These are phyloP conservation scores for Pichia sp. DNA, from an alignment of 1,139 yeast genomes.

Conservation along the genomic window DNA sequence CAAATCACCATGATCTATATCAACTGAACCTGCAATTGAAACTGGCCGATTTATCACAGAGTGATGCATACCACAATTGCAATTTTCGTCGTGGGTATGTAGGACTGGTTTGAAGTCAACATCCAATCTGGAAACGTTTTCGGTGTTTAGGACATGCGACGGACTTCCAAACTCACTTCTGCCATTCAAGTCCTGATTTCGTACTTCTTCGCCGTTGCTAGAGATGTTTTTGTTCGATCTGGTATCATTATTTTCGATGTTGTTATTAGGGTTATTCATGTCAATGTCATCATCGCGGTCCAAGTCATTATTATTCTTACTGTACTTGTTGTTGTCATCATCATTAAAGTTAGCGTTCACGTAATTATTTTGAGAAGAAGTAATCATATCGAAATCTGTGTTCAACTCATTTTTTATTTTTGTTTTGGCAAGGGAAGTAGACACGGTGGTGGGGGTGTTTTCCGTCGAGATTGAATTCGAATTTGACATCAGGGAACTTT, in stretches of 20 bases:
- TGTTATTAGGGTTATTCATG: background rate
- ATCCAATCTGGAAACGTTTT: slow-evolving; percentile 5
- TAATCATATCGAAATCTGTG: background rate
- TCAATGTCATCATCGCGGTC: background rate
- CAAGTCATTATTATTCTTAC: background rate
- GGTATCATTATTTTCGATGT: background rate
- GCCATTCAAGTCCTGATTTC: background rate
- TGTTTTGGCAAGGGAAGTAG: background rate
- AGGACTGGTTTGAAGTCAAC: slow-evolving; percentile 19
- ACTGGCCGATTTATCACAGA: slow-evolving; percentile 60
- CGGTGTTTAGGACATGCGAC: slow-evolving; percentile 4
- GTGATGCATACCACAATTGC: slow-evolving; percentile 51
- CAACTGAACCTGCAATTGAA: slow-evolving; percentile 56
- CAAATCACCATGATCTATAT: slow-evolving; percentile 39
- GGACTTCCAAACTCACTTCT: slow-evolving; percentile 1
- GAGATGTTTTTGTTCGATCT: background rate
- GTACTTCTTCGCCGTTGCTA: background rate
- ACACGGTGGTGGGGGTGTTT: background rate
- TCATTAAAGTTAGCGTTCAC: background rate
- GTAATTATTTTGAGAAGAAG: background rate
- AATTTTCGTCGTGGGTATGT: slow-evolving; percentile 46
- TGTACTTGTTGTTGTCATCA: background rate
- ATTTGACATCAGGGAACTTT: background rate
- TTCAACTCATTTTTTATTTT: background rate
- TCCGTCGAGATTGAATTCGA: background rate